Evolutionary conservation across 176 grass and related monocot species (phyloP).

Genomic region (Musa schizocarpa): DNA sequence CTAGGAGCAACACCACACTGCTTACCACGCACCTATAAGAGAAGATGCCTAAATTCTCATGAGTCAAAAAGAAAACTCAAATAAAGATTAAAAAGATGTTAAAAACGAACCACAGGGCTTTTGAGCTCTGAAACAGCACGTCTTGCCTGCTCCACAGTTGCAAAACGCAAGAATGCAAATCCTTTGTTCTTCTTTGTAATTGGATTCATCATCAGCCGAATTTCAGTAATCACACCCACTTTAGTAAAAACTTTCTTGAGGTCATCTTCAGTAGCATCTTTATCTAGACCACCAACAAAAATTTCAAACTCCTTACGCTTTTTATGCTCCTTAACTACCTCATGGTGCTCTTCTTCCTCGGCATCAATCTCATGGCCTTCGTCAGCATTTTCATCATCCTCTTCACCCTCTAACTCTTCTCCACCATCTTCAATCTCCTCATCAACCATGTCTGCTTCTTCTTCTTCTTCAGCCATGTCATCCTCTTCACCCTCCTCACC

Average conservation of each 20-base stretch:
- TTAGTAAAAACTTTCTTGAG: conserved; percentile 74
- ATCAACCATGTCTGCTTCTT: conserved; percentile 52
- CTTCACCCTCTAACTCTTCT: conserved; percentile 24
- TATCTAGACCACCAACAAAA: conserved; percentile 93
- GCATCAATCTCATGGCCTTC: conserved; percentile 14
- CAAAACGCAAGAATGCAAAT: conserved; percentile 84
- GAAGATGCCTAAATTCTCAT: conserved; percentile 18
- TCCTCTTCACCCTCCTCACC: conserved; percentile 30
- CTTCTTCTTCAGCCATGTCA: conserved; percentile 69
- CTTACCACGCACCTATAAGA: conserved; percentile 66
- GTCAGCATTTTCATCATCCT: conserved; percentile 19
- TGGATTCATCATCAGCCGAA: conserved; percentile 83
- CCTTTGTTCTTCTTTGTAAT: conserved; percentile 92
- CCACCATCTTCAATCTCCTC: conserved; percentile 37
- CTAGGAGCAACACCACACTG: conserved; percentile 86
- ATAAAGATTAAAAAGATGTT: background rate
- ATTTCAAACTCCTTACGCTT: conserved; percentile 90
- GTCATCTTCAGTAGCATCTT: conserved; percentile 73
- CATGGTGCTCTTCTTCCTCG: conserved; percentile 59
- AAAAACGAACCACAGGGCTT: conserved; percentile 54
- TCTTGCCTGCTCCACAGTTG: conserved; percentile 81
- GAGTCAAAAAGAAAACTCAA: background rate
- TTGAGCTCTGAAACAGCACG: conserved; percentile 62
- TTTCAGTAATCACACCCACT: conserved; percentile 74
- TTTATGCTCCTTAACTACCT: conserved; percentile 54